phyloP scores from a whole-genome alignment of 164 flowering plant species.

The Sedum album region DNA sequence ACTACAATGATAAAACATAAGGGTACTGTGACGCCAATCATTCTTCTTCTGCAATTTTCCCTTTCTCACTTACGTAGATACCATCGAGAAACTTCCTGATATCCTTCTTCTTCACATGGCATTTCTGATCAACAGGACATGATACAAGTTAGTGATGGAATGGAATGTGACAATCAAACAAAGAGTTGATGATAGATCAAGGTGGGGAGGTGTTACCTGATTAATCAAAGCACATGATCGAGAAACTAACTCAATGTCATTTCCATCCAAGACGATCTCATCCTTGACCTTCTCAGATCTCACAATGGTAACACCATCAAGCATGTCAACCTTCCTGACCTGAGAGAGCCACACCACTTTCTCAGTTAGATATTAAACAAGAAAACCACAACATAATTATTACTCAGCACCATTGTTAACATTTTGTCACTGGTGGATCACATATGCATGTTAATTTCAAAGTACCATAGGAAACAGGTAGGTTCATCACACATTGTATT shows the following conservation, averaged over 20 bases:
- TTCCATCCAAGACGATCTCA: conserved; percentile 38
- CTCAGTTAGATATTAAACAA: neutral
- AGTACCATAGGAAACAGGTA: too few relatives aligned
- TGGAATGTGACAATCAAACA: neutral
- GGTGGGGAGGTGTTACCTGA: conserved; percentile 22
- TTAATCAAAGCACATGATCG: conserved; percentile 39
- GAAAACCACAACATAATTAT: neutral
- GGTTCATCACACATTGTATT: too few relatives aligned
- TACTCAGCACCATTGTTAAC: neutral
- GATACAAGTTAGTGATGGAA: too few relatives aligned
- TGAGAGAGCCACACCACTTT: conserved; percentile 6
- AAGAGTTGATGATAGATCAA: neutral
- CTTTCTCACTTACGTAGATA: conserved; percentile 36
- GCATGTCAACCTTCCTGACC: conserved; percentile 52
- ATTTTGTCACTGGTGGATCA: too few relatives aligned
- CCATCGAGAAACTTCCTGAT: conserved; percentile 44
- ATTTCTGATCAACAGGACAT: conserved; percentile 32
- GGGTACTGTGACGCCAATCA: neutral
- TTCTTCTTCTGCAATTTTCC: conserved; percentile 31
- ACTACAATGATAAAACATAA: neutral
- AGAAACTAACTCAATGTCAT: conserved; percentile 44
- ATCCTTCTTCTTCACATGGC: conserved; percentile 67
- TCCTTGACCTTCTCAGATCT: conserved; percentile 49
- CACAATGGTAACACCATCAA: conserved; percentile 32
- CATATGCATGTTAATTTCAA: too few relatives aligned